These are phyloP conservation scores for Nicotiana rustica DNA, from an alignment of 305 asterid genomes.

Conservation along the genomic window DNA sequence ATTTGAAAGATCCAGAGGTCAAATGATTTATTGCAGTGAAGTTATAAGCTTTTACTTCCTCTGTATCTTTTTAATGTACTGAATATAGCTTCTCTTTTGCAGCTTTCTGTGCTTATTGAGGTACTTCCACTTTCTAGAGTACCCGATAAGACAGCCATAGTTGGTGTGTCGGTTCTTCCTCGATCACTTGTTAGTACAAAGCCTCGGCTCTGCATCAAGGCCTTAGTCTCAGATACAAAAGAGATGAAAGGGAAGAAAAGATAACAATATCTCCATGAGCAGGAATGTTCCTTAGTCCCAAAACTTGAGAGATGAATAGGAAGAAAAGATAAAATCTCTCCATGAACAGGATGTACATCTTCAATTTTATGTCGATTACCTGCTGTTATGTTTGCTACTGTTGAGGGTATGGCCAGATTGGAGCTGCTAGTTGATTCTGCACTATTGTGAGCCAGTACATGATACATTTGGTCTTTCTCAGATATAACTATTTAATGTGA, in stretches of 20 bases:
- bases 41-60: not conserved
- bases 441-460: not conserved
- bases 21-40: not conserved
- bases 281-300: not conserved
- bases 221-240: slow-evolving; percentile 48
- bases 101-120: slow-evolving; percentile 56
- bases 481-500: no score
- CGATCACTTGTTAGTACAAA: slow-evolving; percentile 46
- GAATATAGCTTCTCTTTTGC: slow-evolving; percentile 32
- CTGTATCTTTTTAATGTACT: slow-evolving; percentile 27
- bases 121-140: slow-evolving; percentile 56
- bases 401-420: not conserved
- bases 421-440: not conserved
- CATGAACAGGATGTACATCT: not conserved
- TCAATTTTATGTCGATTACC: not conserved
- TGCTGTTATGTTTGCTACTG: no score
- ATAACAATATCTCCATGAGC: not conserved
- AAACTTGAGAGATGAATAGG: not conserved
- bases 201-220: slow-evolving; percentile 53
- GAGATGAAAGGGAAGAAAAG: slow-evolving; percentile 37
- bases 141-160: slow-evolving; percentile 47
- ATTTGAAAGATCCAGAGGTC: slow-evolving; percentile 61
- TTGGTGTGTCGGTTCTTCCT: slow-evolving; percentile 58
- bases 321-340: not conserved
- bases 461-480: not conserved